Evolutionary conservation across 2,329 filamentous ascomycete genomes (phyloP).

Genomic region (Pseudopithomyces chartarum): DNA sequence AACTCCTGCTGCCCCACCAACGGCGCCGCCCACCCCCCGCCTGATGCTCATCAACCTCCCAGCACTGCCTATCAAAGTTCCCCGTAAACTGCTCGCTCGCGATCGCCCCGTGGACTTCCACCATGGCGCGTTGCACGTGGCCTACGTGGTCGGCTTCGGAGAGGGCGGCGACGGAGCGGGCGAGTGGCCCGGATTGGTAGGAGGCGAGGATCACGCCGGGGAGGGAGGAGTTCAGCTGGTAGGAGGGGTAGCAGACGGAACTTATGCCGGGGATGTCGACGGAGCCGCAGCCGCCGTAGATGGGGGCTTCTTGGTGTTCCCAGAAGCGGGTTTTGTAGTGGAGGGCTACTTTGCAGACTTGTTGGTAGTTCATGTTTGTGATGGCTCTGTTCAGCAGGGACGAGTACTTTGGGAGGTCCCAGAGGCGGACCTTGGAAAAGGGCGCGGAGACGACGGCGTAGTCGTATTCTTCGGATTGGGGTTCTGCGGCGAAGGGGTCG

Average conservation of each 20-base stretch:
- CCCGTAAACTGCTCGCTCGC: constrained; percentile 68
- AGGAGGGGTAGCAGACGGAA: constrained; percentile 69
- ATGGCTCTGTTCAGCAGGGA: constrained; percentile 57
- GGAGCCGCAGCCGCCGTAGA: constrained; percentile 67
- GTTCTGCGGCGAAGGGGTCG: constrained; percentile 48
- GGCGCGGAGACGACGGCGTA: constrained; percentile 70
- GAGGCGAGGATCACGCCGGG: constrained; percentile 66
- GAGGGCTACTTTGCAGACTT: constrained; percentile 64
- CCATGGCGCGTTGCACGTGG: constrained; percentile 67
- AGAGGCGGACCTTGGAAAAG: constrained; percentile 67
- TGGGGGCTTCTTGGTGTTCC: constrained; percentile 60
- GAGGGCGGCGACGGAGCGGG: constrained; percentile 53
- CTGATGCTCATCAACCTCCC: constrained; percentile 66
- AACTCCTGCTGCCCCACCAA: constrained; percentile 69
- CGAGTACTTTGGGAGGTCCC: constrained; percentile 62
- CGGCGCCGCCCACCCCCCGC: constrained; percentile 67
- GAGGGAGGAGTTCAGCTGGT: constrained; percentile 67
- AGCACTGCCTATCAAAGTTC: constrained; percentile 68
- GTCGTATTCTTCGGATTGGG: constrained; percentile 62
- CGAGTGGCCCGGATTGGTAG: constrained; percentile 58
- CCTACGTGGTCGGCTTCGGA: constrained; percentile 66
- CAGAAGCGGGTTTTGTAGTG: constrained; percentile 70
- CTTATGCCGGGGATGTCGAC: constrained; percentile 62
- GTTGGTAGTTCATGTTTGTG: constrained; percentile 55
- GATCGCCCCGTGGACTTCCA: constrained; percentile 67